Base-by-base conservation (phyloP, 2,329 filamentous ascomycete species). In the Aspergillus brunneoviolaceus region DNA sequence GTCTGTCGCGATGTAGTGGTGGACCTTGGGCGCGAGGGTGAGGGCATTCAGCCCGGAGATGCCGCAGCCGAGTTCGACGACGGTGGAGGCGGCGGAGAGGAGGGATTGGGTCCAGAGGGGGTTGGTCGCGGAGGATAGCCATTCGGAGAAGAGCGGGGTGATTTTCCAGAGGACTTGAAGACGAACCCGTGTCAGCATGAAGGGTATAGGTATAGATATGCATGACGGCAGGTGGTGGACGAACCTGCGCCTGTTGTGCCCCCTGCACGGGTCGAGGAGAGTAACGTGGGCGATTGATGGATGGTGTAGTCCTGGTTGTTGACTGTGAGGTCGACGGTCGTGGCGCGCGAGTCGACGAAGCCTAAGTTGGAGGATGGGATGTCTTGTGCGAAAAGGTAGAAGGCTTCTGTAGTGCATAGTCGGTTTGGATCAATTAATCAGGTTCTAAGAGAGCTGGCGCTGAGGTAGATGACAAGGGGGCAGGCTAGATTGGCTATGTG, bases 1-100 rank as follows among this genome's bases (percentile, higher is more conserved):
- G 74, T 99, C 95, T 0, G 93, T 96, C 50, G 95, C 86, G 49
- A 92, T 81, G 72, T 95, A 96, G 60, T 80, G 80, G 5, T 71
- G 64, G 19, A 96, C 82, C 3, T 78, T 79, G 1, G 85, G 84
- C 2, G 85, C 84, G 12, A 96, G 76, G 6, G 86, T 80, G 42
- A 95, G 80, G 3, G 89, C 91, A 35, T 93, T 85, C 39, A 98
- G 81, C 19, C 89, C 91, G 0, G 92, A 90, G 58, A 96, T 89
- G 57, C 95, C 95, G 73, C 91, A 92, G 49, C 95, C 95, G 5
- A 99, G 85, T 72, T 98, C 95, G 58, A 96, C 80, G 21, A 93
- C 80, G 5, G 80, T 80, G 5, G 89, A 87, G 2, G 79, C 67
- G 0, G 79, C 61, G 25, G 79, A 75, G 7, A 94, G 80, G 54